phyloP scores from a whole-genome alignment of 169 alveolate species.

The Fabrea salina region DNA sequence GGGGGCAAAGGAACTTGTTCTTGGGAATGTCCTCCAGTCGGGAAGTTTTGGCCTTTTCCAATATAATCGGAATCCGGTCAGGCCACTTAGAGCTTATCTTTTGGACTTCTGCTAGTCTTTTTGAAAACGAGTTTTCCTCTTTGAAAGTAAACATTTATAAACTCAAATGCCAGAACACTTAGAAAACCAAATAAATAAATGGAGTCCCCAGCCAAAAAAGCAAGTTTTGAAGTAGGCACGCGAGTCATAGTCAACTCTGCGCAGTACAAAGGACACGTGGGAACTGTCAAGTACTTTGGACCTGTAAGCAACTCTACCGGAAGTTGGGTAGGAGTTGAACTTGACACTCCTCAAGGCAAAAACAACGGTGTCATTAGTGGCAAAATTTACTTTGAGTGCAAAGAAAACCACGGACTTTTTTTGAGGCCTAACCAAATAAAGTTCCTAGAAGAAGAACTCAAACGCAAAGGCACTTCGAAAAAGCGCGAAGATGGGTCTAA shows the following conservation, averaged over 20 bases:
- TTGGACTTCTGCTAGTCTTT: constrained; percentile 20
- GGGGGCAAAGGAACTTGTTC: constrained; percentile 54
- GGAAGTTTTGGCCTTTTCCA: constrained; percentile 23
- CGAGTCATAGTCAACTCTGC: not conserved
- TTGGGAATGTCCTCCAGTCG: constrained; percentile 13
- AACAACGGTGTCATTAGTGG: constrained; percentile 72
- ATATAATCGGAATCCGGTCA: constrained; percentile 21
- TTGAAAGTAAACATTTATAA: constrained; percentile 28
- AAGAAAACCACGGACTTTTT: constrained; percentile 74
- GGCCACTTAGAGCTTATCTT: constrained; percentile 26
- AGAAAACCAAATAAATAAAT: too few species aligned
- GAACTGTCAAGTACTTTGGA: constrained; percentile 83
- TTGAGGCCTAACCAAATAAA: constrained; percentile 76
- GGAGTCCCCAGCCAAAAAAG: too few species aligned
- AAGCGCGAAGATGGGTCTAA: not conserved
- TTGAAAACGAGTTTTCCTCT: constrained; percentile 14
- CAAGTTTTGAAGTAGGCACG: constrained; percentile 3
- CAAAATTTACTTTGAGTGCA: constrained; percentile 62
- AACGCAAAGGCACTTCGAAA: too few species aligned
- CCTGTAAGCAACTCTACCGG: constrained; percentile 77
- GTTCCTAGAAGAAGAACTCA: constrained; percentile 1
- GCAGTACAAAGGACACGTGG: constrained; percentile 33
- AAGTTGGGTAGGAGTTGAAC: constrained; percentile 75
- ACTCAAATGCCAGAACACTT: too few species aligned
- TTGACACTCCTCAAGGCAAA: constrained; percentile 84